Conservation (phyloP, 202 grass and related monocot genomes). For the Digitaria exilis region DNA sequence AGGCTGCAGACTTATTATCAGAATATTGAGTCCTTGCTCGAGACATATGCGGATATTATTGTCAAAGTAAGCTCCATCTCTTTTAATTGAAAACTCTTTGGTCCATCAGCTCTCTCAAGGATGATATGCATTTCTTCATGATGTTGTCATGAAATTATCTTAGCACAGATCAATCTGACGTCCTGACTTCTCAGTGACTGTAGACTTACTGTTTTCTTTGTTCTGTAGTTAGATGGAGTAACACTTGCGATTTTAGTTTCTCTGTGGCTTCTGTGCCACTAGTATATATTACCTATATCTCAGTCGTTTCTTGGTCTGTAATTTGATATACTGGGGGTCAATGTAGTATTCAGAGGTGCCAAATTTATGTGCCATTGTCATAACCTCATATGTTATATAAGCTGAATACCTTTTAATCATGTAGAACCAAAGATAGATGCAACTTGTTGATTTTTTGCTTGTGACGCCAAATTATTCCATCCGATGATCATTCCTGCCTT, state of each 20-base stretch:
- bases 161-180: slow-evolving; percentile 6
- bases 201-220: background rate
- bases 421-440: no score
- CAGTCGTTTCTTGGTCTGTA: background rate
- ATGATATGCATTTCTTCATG: slow-evolving; percentile 7
- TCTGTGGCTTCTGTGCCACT: background rate
- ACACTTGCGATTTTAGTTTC: slow-evolving; percentile 1
- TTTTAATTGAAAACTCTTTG: background rate
- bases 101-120: background rate
- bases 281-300: background rate
- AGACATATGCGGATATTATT: slow-evolving; percentile 67
- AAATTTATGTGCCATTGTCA: background rate
- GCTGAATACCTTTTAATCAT: no score
- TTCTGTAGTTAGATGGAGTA: background rate
- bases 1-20: slow-evolving; percentile 83
- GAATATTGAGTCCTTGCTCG: slow-evolving; percentile 85
- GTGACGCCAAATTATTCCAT: background rate
- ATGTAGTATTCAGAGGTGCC: background rate
- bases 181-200: background rate
- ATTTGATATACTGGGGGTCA: background rate
- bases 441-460: background rate
- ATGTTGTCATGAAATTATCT: background rate
- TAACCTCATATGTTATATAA: background rate
- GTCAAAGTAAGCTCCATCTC: slow-evolving; percentile 54
- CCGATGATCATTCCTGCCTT: background rate